Evolutionary conservation across 2,329 filamentous ascomycete species (phyloP), one percentile per base, ranked within the genome.

Genomic region (Xylariaceae sp.): DNA sequence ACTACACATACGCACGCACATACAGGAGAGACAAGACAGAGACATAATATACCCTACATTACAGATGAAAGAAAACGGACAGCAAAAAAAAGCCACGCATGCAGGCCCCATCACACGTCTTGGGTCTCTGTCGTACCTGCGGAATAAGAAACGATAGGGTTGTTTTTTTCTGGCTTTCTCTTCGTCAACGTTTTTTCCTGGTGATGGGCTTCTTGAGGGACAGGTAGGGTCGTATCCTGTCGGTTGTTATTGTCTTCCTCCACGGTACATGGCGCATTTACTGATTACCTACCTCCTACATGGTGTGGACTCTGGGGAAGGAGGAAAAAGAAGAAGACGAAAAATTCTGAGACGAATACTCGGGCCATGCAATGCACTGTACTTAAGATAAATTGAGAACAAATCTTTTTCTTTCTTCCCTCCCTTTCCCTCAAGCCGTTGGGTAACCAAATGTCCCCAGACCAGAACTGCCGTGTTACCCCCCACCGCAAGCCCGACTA

Each of bases 11-110:
- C 5, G 4, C n/a, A 45, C 11, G 13, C n/a, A n/a, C 42, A 45
- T 42, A 42, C 37, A 42, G 8, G 37, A 42, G 8, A 42, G 37
- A 42, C 11, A 10, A 42, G 8, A 30, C 23, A 30, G 23, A 30
- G 23, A 30, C 23, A 30, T 30, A 5, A 30, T 30, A 30, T 30
- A 30, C 23, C 23, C 23, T 30, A 30, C 23, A 30, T 30, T 30
- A 30, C 23, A 30, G 23, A 30, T 54, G 54, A 59, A 51, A 55
- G 57, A 59, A 59, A 59, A 57, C 51, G 57, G 60, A 47, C 18
- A 30, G 37, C 4, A 30, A 30, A 30, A 30, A 39, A 52, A 55
- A 49, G 52, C 57, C 52, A 47, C 59, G 23, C 49, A 51, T 35
- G 23, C 59, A 54, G 50, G 30, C 15, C 34, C 30, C 50, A 44